Base-by-base conservation (phyloP, 1,284 basidiomycete genomes). In the Cystobasidium pallidum region DNA sequence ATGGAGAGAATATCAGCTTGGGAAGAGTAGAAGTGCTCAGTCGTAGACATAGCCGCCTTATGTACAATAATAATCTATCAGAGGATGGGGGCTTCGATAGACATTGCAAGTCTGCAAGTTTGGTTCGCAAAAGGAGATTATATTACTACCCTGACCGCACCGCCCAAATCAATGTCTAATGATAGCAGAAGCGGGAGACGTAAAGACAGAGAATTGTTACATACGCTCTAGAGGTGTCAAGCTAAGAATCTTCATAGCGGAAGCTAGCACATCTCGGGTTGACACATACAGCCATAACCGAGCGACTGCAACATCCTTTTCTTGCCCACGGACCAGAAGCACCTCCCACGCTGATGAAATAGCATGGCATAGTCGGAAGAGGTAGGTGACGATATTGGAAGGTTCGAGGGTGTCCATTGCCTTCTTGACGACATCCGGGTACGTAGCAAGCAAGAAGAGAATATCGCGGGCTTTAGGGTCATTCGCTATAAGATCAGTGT, bases 221-320 rank as follows among this genome's bases (percentile, higher is more conserved):
- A 99, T 98, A 79, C 92, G 85, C 82, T 97, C 92, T 72, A 97
- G 84, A 6, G 93, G 94, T 67, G 88, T 86, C 77, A 97, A 87
- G 76, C 91, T 95, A 77, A 99, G 82, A 81, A 99, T 80, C 77
- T 88, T 86, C 88, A 99, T 90, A 62, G 92, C 90, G 66, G 87
- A 88, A 7, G 86, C 90, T 70, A 99, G 84, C 24, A 97, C 94
- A 78, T 94, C 90, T 82, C 91, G 86, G 71, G 94, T 91, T 79
- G 87, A 89, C 75, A 92, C 83, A 82, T 92, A 99, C 80, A 99
- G 81, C 86, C 89, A 97, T 83, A 99, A 84, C 78, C 92, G 86
- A n/a, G 94, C 94, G 75, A 86, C 82, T 0, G 92, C 94, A 75
- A 92, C 86, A 76, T 87, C 85, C 75, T 82, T 80, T 64, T 82